phyloP scores from a whole-genome alignment of 495 filamentous ascomycete genomes.

The Podospora sp. region DNA sequence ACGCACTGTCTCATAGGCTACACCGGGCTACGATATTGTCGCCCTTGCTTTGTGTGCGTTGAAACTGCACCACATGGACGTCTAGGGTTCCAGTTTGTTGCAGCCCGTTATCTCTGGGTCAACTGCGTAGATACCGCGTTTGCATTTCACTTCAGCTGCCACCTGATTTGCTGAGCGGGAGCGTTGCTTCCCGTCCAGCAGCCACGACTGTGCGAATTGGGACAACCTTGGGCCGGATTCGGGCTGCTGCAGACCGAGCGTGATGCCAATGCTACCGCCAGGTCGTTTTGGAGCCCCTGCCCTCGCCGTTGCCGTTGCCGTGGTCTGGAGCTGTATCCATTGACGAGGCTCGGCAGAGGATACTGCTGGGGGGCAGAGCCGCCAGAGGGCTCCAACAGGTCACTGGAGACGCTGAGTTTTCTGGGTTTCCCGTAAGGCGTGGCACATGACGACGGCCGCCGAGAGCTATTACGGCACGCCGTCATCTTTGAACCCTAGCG shows the following conservation, averaged over 20 bases:
- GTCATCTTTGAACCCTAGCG: constrained; percentile 12
- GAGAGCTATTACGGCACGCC: constrained; percentile 11
- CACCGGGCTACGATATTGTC: constrained; percentile 10
- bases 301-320: constrained; percentile 9
- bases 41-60: constrained; percentile 1
- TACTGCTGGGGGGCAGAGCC: background rate
- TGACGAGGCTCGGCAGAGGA: background rate
- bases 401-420: constrained; percentile 15
- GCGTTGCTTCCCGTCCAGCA: background rate
- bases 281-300: background rate
- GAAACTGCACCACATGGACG: background rate
- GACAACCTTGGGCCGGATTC: background rate
- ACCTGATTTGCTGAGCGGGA: background rate
- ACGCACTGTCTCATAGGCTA: constrained; percentile 16
- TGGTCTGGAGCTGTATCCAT: background rate
- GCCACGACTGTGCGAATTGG: background rate
- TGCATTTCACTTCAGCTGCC: background rate
- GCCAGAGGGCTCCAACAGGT: constrained; percentile 4
- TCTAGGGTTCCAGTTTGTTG: background rate
- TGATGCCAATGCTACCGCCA: background rate
- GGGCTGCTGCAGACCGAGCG: background rate
- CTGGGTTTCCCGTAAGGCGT: constrained; percentile 5
- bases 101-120: constrained; percentile 6
- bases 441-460: constrained; percentile 21
- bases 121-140: background rate